Conservation (phyloP, 352 stramenopile genomes). For the Phytopythium cucurbitacearum region DNA sequence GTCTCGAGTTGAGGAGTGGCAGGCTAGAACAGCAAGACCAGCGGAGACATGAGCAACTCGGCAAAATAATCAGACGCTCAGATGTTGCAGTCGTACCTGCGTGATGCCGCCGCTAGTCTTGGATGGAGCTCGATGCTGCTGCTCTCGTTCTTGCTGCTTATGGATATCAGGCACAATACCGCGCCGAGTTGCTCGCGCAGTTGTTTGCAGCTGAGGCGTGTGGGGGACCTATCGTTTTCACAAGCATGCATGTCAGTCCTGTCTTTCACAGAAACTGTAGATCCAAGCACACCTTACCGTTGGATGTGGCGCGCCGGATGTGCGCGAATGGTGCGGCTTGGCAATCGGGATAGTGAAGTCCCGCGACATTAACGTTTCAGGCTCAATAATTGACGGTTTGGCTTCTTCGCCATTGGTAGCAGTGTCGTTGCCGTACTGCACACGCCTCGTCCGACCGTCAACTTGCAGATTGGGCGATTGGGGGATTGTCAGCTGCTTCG, state of each 20-base stretch:
- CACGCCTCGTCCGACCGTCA: constrained; percentile 43
- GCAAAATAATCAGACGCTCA: not conserved
- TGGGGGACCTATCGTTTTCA: constrained; percentile 12
- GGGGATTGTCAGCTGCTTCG: constrained; percentile 76
- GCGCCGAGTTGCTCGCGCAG: constrained; percentile 20
- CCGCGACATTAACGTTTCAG: constrained; percentile 32
- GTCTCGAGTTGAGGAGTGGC: constrained; percentile 69
- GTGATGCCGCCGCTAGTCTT: constrained; percentile 18
- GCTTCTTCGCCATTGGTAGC: not conserved
- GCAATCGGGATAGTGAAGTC: constrained; percentile 22
- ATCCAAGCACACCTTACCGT: not conserved
- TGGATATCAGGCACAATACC: constrained; percentile 3
- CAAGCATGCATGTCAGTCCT: not conserved
- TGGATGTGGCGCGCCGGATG: not conserved
- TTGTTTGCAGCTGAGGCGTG: constrained; percentile 40
- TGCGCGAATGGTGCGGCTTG: not conserved
- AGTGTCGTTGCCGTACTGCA: constrained; percentile 17
- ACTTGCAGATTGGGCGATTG: constrained; percentile 64
- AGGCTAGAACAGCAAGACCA: constrained; percentile 23
- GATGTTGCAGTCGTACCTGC: constrained; percentile 19
- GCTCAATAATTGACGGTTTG: constrained; percentile 18
- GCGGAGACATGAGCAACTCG: not conserved
- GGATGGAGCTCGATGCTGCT: not conserved
- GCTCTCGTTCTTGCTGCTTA: not conserved
- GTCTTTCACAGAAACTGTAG: not conserved